phyloP scores from a whole-genome alignment of 1,284 basidiomycete genomes.

The Ceraceosorus bombacis region DNA sequence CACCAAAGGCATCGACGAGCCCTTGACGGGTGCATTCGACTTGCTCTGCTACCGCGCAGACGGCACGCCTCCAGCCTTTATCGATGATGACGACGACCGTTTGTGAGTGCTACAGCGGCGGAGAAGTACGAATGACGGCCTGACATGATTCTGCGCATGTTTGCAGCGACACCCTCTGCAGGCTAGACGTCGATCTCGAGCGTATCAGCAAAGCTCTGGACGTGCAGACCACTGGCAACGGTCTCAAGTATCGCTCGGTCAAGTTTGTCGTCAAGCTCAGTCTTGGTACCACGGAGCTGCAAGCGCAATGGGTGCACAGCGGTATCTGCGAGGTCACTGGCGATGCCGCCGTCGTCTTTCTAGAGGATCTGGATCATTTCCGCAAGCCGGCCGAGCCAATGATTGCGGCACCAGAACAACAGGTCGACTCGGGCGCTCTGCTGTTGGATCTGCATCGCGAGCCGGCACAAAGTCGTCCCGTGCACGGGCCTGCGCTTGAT shows the following conservation, averaged over 20 bases:
- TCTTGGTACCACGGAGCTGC: slow-evolving; percentile 3
- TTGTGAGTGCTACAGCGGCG: slow-evolving; percentile 2
- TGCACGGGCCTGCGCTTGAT: too few relatives aligned
- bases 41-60: slow-evolving; percentile 1
- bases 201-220: slow-evolving; percentile 1
- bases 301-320: slow-evolving; percentile 2
- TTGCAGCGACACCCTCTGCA: slow-evolving; percentile 2
- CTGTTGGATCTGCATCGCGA: too few relatives aligned
- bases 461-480: too few relatives aligned
- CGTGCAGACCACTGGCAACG: not conserved
- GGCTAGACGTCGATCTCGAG: slow-evolving; percentile 5
- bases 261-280: slow-evolving; percentile 1
- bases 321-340: too few relatives aligned
- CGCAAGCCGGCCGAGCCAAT: too few relatives aligned
- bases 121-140: not conserved
- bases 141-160: not conserved
- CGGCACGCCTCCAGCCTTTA: slow-evolving; percentile 2
- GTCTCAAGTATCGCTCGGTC: not conserved
- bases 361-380: too few relatives aligned
- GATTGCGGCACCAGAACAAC: too few relatives aligned
- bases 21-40: slow-evolving; percentile 5
- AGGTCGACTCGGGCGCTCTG: too few relatives aligned
- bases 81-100: slow-evolving; percentile 5
- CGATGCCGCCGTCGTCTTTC: too few relatives aligned
- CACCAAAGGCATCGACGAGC: slow-evolving; percentile 1